Percentiles rank a stretch among this genome's conserved stretches.
Evolutionary conservation across 805 yeast species (phyloP).

Genomic region (Metschnikowia lunata): DNA sequence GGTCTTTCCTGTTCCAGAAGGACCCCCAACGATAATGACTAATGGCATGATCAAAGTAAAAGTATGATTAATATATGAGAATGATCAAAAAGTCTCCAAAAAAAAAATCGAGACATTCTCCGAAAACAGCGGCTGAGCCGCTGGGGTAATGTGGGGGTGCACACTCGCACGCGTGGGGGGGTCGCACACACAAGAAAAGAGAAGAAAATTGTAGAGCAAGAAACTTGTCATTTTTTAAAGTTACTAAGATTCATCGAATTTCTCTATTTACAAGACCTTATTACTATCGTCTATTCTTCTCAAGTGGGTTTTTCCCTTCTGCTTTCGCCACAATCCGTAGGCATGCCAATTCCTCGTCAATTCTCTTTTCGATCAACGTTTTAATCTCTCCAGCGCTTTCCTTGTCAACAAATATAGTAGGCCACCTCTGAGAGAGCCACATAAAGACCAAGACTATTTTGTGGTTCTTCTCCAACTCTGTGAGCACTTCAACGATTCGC

Average conservation of each 20-base stretch:
- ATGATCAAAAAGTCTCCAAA: not conserved
- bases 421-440: slow-evolving; percentile 88
- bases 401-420: slow-evolving; percentile 71
- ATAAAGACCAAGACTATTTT: slow-evolving; percentile 61
- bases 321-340: slow-evolving; percentile 8
- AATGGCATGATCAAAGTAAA: slow-evolving; percentile 11
- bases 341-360: slow-evolving; percentile 44
- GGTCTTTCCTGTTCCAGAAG: slow-evolving; percentile 94
- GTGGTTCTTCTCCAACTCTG: slow-evolving; percentile 60
- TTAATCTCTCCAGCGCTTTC: slow-evolving; percentile 71
- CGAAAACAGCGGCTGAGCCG: too few species aligned
- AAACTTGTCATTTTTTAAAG: too few species aligned
- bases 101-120: too few species aligned
- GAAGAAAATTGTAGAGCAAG: too few species aligned
- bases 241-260: too few species aligned
- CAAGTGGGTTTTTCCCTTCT: not conserved
- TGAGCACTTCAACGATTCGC: slow-evolving; percentile 21
- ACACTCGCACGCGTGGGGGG: too few species aligned
- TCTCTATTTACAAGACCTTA: too few species aligned
- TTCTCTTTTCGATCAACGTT: slow-evolving; percentile 60
- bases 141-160: too few species aligned
- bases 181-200: too few species aligned
- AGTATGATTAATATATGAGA: not conserved
- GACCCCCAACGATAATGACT: slow-evolving; percentile 79
- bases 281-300: too few species aligned